Percentiles rank a stretch among this genome's conserved stretches.
Conservation (phyloP, 1,284 basidiomycete genomes). For the Coniferiporia sulphurascens region DNA sequence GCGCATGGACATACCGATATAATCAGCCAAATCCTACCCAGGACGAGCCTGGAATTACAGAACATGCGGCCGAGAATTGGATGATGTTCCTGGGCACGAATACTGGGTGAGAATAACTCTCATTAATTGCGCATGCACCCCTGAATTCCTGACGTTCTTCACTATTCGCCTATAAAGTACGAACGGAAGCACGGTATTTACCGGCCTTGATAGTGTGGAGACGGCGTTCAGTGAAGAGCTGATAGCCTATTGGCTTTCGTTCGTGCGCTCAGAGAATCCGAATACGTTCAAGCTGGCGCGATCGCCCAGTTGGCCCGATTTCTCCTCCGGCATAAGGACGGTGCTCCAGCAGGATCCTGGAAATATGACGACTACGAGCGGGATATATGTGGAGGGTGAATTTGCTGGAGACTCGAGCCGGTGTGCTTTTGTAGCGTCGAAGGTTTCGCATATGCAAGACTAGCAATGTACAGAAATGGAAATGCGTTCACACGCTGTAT, state of each 20-base stretch:
- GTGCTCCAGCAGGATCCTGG: conserved; percentile 40
- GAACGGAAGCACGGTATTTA: conserved; percentile 44
- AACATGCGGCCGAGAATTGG: conserved; percentile 56
- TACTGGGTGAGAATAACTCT: conserved; percentile 39
- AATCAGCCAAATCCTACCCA: conserved; percentile 47
- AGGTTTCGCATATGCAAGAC: conserved; percentile 32
- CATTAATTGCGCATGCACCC: too few relatives aligned
- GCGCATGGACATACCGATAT: conserved; percentile 49
- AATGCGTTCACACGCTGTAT: neutral
- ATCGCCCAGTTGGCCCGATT: conserved; percentile 31
- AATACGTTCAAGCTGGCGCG: conserved; percentile 45
- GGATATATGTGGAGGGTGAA: conserved; percentile 40
- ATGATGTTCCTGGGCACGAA: conserved; percentile 59
- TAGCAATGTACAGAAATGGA: conserved; percentile 17
- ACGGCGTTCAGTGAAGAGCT: conserved; percentile 47
- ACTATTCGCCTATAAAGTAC: conserved; percentile 27
- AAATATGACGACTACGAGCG: conserved; percentile 31
- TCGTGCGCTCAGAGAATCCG: conserved; percentile 47
- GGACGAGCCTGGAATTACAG: conserved; percentile 30
- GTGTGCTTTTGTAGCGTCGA: conserved; percentile 34
- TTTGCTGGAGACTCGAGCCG: conserved; percentile 33
- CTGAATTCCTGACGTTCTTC: conserved; percentile 6
- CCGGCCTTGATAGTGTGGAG: conserved; percentile 37
- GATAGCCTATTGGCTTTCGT: conserved; percentile 58
- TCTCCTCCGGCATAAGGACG: conserved; percentile 27